Evolutionary conservation across 495 filamentous ascomycete species (phyloP), one percentile per base, ranked within the genome.

Genomic region (Trichoderma erinaceum): DNA sequence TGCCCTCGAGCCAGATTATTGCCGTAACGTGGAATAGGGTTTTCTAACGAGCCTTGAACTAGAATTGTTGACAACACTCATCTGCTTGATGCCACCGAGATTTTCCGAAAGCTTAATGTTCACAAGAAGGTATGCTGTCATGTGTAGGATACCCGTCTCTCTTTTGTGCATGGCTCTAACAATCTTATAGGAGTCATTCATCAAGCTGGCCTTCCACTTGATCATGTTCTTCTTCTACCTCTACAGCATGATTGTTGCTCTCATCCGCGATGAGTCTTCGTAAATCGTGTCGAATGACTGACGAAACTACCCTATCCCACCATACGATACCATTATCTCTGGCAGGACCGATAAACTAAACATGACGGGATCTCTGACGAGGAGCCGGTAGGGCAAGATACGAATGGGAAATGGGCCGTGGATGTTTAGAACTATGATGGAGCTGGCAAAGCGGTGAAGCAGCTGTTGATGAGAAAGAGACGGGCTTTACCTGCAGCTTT

Each of bases 201-300:
- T 96, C 82, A 99, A 99, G 80, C 91, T 99, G 46, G 96, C 94
- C 68, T 98, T 99, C 87, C 95, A 98, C 78, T 88, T 99, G 48
- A 77, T 98, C 81, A 96, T 99, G 90, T 99, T 99, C 86, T 99
- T 99, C 86, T 99, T 97, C 87, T 99, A 99, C 82, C 88, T 99
- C 32, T 99, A 98, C 88, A 94, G 87, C 82, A 99, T 99, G 96
- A 99, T 99, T 69, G 95, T 97, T 66, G 94, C 94, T 69, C 83
- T 98, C 66, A 99, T 99, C 84, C 88, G 89, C 73, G 96, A 99
- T 77, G 95, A 99, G 80, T 87, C 91, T 61, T 84, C 93, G 79
- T 97, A 86, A 83, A 70, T 69, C 43, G 25, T 52, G 41, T 32
- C 64, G 41, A 7, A 35, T 38, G n/a, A 41, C 12, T 38, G 16